Evolutionary conservation across 495 filamentous ascomycete species (phyloP).

Genomic region (Cudoniella acicularis): DNA sequence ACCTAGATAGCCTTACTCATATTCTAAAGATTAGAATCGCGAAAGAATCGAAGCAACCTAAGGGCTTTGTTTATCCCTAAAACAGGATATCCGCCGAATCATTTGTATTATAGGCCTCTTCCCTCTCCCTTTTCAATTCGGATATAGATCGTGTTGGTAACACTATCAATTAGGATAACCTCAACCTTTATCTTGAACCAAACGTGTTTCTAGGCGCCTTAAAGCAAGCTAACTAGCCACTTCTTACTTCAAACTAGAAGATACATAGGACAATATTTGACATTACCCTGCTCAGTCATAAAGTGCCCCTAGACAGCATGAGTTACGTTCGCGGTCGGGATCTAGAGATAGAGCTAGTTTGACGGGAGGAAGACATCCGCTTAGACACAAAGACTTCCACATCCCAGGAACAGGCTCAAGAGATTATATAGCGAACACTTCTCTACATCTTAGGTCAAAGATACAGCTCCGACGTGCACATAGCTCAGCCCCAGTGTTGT

Average conservation of each 20-base stretch:
- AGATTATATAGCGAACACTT: slow-evolving; percentile 1
- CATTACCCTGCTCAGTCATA: slow-evolving; percentile 4
- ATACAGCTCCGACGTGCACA: no score
- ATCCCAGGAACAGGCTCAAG: not conserved
- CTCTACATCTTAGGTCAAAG: slow-evolving; percentile 10
- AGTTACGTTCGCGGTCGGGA: not conserved
- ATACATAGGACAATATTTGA: slow-evolving; percentile 10
- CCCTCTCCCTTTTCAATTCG: slow-evolving; percentile 10
- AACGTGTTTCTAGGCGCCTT: slow-evolving; percentile 1
- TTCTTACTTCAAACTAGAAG: slow-evolving; percentile 8
- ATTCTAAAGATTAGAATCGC: slow-evolving; percentile 12
- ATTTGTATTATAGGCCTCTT: slow-evolving; percentile 1
- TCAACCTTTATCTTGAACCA: slow-evolving; percentile 7
- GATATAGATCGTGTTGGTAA: slow-evolving; percentile 9
- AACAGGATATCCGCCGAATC: slow-evolving; percentile 9
- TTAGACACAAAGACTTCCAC: not conserved
- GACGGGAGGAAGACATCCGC: not conserved
- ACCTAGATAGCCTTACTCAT: slow-evolving; percentile 3
- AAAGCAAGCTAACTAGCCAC: slow-evolving; percentile 2
- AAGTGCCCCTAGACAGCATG: not conserved
- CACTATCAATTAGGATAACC: not conserved
- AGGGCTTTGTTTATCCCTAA: slow-evolving; percentile 1
- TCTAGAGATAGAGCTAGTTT: not conserved
- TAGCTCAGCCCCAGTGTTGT: no score
- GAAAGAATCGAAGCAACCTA: slow-evolving; percentile 1